phyloP scores from a whole-genome alignment of 148 eudicot genomes.

The Chenopodium album region DNA sequence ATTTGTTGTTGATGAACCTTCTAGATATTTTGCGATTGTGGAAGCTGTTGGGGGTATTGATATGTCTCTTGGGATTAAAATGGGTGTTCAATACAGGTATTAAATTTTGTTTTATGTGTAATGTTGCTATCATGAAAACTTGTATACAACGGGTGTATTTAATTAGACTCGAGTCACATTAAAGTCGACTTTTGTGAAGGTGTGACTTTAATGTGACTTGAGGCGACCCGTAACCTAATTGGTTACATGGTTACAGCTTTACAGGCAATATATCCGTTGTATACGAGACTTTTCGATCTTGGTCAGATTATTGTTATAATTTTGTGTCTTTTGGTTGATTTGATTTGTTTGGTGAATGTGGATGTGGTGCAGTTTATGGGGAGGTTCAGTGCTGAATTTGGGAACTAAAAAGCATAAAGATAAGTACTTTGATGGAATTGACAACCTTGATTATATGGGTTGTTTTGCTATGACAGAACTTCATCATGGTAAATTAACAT shows the following conservation, averaged over 20 bases:
- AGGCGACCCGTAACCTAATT: neutral
- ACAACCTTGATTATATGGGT: conserved; percentile 82
- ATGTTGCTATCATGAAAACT: no score
- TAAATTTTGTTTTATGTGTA: neutral
- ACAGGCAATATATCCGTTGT: no score
- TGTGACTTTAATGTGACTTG: neutral
- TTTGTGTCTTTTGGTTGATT: neutral
- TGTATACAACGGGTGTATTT: neutral
- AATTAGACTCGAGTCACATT: no score
- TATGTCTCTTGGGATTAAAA: conserved; percentile 81
- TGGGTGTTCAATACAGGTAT: conserved; percentile 90
- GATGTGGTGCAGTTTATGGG: conserved; percentile 74
- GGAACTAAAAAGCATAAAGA: conserved; percentile 92
- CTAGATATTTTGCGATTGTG: conserved; percentile 66
- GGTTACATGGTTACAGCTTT: no score
- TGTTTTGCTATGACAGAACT: conserved; percentile 99
- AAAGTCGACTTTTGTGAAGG: no score
- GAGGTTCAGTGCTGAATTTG: conserved; percentile 90
- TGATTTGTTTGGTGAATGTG: neutral
- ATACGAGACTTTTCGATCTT: neutral
- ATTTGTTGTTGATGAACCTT: conserved; percentile 69
- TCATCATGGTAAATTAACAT: conserved; percentile 64
- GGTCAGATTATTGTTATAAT: neutral
- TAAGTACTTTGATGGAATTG: conserved; percentile 88
- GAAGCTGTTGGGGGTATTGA: conserved; percentile 89